phyloP scores from a whole-genome alignment of 345 rosid species.

The Sisymbrium irio region DNA sequence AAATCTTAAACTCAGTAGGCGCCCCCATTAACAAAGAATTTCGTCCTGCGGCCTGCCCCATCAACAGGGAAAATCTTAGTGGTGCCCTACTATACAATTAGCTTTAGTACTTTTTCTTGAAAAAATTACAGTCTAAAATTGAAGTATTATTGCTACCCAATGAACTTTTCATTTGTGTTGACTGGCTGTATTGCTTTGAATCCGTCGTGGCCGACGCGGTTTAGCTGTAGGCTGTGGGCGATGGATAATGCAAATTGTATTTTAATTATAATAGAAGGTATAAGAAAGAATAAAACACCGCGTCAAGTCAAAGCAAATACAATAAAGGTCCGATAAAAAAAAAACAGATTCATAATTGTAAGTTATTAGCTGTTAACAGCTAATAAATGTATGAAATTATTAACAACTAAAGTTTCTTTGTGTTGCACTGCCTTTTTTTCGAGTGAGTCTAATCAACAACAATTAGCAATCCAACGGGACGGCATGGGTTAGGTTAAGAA shows the following conservation, averaged over 20 bases:
- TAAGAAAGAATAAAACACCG: background rate
- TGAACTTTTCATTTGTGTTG: no score
- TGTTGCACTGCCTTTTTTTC: background rate
- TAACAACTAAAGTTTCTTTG: background rate
- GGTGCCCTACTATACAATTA: background rate
- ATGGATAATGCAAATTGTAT: background rate
- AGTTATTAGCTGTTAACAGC: constrained; percentile 25
- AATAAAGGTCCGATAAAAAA: background rate
- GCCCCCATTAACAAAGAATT: background rate
- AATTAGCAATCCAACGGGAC: background rate
- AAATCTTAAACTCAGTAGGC: background rate
- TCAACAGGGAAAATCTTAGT: background rate
- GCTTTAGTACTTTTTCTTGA: constrained; percentile 6
- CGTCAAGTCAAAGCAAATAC: constrained; percentile 10
- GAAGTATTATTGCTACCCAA: no score
- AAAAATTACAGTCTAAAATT: no score
- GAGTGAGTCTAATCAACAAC: background rate
- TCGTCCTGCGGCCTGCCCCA: no score
- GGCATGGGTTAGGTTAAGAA: constrained; percentile 12
- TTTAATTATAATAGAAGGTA: background rate
- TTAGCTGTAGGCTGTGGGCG: constrained; percentile 11
- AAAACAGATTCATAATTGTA: background rate
- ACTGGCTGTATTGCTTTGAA: background rate
- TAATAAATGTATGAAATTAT: background rate
- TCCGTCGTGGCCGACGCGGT: constrained; percentile 27